phyloP scores from a whole-genome alignment of 805 yeast species.

The Saturnispora silvae region DNA sequence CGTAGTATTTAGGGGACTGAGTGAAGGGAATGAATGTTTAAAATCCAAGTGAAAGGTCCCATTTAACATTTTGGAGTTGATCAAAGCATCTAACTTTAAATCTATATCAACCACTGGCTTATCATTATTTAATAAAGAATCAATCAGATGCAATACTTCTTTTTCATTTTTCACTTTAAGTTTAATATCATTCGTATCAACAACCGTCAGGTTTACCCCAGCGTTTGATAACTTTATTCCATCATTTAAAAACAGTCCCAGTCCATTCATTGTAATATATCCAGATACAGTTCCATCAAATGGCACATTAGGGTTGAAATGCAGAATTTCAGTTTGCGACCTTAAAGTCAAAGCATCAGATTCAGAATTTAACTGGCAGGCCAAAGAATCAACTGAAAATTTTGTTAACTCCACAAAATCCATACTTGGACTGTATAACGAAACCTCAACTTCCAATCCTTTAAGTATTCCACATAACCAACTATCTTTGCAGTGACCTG shows the following conservation, averaged over 20 bases:
- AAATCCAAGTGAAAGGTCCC: too few species aligned
- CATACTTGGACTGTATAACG: neutral
- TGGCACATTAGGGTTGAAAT: neutral
- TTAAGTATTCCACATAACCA: constrained; percentile 5
- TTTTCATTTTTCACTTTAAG: constrained; percentile 3
- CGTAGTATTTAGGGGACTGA: neutral
- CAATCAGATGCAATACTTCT: neutral
- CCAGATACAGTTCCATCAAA: constrained; percentile 1
- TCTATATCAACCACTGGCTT: neutral
- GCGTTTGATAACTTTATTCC: too few species aligned
- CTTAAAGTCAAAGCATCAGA: too few species aligned
- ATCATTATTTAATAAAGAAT: neutral
- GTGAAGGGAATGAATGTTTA: too few species aligned
- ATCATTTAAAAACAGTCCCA: neutral
- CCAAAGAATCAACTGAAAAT: neutral
- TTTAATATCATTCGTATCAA: neutral
- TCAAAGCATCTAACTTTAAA: neutral
- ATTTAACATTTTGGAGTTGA: too few species aligned
- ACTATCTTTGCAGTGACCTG: constrained; percentile 6
- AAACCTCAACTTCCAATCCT: constrained; percentile 1
- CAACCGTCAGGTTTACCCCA: neutral
- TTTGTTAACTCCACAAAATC: neutral
- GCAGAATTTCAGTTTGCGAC: too few species aligned
- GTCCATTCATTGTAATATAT: neutral
- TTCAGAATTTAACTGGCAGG: neutral